Evolutionary conservation across 176 grass and related monocot species (phyloP).

Genomic region (Secale cereale): DNA sequence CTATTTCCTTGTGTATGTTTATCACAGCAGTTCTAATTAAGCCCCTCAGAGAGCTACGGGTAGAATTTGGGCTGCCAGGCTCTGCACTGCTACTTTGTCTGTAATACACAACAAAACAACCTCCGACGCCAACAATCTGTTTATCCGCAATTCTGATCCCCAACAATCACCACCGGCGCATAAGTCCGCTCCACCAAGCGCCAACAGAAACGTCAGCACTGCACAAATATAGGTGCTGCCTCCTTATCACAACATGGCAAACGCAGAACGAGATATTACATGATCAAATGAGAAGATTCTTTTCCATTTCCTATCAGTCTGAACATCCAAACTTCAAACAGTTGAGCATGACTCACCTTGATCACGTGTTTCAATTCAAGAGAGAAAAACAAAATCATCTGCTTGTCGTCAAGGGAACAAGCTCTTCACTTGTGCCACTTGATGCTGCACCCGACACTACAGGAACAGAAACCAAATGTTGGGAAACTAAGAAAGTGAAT

Average conservation of each 20-base stretch:
- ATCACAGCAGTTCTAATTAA: background rate
- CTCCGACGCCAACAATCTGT: too few relatives aligned
- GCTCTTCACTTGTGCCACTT: slow-evolving; percentile 70
- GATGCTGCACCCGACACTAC: slow-evolving; percentile 91
- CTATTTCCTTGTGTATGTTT: background rate
- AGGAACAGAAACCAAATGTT: background rate
- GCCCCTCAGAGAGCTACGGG: background rate
- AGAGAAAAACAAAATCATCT: background rate
- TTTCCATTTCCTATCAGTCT: background rate
- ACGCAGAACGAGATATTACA: background rate
- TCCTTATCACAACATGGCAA: background rate
- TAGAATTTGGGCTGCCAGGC: background rate
- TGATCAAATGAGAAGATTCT: background rate
- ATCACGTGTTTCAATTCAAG: background rate
- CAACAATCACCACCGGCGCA: background rate
- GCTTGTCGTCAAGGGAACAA: background rate
- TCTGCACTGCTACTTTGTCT: background rate
- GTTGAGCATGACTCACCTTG: background rate
- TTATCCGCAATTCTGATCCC: too few relatives aligned
- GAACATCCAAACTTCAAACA: background rate
- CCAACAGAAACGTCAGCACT: background rate
- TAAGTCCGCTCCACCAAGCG: background rate
- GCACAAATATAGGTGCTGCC: background rate
- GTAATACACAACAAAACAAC: background rate
- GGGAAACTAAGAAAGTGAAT: background rate